Evolutionary conservation across 2,329 filamentous ascomycete genomes (phyloP), one percentile per base, ranked within the genome.

Genomic region (Pseudopyrenochaeta lycopersici): DNA sequence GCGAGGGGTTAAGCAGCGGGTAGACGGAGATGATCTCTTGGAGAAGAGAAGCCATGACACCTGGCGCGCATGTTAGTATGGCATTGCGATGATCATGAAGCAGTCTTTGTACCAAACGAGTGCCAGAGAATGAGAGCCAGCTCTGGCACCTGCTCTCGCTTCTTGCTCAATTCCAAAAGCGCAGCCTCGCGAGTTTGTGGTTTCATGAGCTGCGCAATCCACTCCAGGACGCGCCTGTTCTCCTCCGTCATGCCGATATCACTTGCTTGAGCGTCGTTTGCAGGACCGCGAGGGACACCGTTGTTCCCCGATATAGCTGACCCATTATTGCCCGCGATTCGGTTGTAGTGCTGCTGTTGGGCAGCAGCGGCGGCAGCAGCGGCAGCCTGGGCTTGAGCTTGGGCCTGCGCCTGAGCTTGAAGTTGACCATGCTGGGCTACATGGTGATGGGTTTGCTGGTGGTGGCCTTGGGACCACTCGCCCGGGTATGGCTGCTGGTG

Each of bases 21-120:
- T 99, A 99, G 49, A 99, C 95, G 10, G 94, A 97, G 73, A 99
- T 99, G 74, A 99, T 99, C 80, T 99, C 95, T 77, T 98, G 94
- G 30, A 98, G 85, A 20, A 99, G 83, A 49, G 92, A 96, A 40
- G 95, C 97, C 95, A 99, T 99, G 71, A 99, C 95, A 70, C 93
- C 92, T 97, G 62, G 11, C 18, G 11, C 18, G 3, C 54, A 54
- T 57, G 56, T 69, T 58, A 72, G 58, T 61, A 32, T 18, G 7
- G 35, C 14, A 14, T 30, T 27, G 30, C 5, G n/a, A 14, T 23
- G 4, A 18, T 10, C 11, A 11, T 5, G 17, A 17, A 12, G 21
- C 11, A 18, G 14, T 27, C 2, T 10, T 6, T 52, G 42, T 85
- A 96, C 94, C 95, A 72, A 97, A 98, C 3, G 94, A 98, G 77